Conservation (phyloP, 805 yeast species). For the Cyberlindnera maclurae region DNA sequence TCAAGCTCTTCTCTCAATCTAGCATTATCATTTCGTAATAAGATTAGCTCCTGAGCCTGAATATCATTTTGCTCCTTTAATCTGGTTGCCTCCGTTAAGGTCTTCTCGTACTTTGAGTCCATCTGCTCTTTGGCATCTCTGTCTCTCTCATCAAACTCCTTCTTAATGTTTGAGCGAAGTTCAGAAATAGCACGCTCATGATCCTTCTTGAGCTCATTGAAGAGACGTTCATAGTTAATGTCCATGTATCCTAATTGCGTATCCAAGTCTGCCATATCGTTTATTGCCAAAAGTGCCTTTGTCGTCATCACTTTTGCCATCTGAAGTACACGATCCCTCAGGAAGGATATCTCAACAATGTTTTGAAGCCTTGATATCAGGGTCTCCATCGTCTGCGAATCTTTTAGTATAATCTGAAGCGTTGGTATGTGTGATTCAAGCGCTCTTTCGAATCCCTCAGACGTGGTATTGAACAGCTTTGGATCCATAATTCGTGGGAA, state of each 20-base stretch:
- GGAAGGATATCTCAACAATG: conserved; percentile 1
- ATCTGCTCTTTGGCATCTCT: not conserved
- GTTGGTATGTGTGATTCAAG: conserved; percentile 1
- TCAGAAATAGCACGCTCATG: conserved; percentile 1
- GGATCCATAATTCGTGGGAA: not conserved
- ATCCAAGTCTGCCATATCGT: conserved; percentile 1
- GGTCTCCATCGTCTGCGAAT: conserved; percentile 1
- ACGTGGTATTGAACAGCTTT: not conserved
- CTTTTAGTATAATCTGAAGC: not conserved
- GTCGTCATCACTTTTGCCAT: conserved; percentile 5
- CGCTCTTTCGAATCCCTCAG: conserved; percentile 5
- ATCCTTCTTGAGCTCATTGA: not conserved
- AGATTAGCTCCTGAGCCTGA: conserved; percentile 1
- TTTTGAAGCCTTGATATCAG: not conserved
- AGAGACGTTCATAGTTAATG: conserved; percentile 4
- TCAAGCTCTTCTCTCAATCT: conserved; percentile 2
- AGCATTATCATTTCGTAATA: conserved; percentile 1
- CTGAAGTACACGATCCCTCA: conserved; percentile 3
- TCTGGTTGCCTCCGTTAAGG: conserved; percentile 1
- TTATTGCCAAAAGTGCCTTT: conserved; percentile 5
- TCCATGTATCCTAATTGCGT: conserved; percentile 6
- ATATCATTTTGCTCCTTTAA: not conserved
- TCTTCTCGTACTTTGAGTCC: not conserved
- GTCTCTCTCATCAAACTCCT: conserved; percentile 1
- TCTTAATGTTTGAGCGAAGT: conserved; percentile 2